Base-by-base conservation (phyloP, 257 asterid genomes). In the Verbascum thapsus region DNA sequence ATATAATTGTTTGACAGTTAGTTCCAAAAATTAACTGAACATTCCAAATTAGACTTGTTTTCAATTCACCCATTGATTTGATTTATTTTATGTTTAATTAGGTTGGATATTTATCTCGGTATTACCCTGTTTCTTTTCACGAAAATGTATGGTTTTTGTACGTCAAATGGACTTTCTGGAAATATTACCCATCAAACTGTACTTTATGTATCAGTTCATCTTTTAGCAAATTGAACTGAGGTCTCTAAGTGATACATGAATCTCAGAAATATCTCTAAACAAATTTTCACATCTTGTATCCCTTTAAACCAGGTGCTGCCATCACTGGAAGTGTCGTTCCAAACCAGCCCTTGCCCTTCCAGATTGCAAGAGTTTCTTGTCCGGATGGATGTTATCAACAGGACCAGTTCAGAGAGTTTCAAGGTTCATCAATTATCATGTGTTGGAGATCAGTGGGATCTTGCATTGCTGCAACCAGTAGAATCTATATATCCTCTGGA, bases 341-440 rank as follows among this genome's bases (percentile, higher is more conserved):
- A 77, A 45, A 79, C 85, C 70, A 87, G 95, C 59, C 88, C 94
- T 41, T 72, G 83, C 19, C 94, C 97, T 53, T 83, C 96, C 30
- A 87, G 77, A 71, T 74, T 77, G 75, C 95, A 79, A 68, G 99
- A 92, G 82, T 82, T 87, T 66, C 91, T 92, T 48, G 87, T 89
- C 55, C 86, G 81, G 71, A 87, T 92, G 99, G 96, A 92, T 72
- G 83, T 84, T 47, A 51, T 87, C 71, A 94, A 94, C 81, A 81
- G 73, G 76, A 87, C 99, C 52, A 82, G 78, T 77, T 85, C 90
- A 23, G 85, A 90, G 80, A 74, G 73, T 67, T 90, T 87, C 80
- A 87, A 77, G 85, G 74, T 94, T 78, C 96, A 79, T 58, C 99
- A 94, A 51, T 80, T 94, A 71, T 94, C 97, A 57, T 85, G 88